Percentiles rank a stretch among this genome's conserved stretches.
Conservation (phyloP, 192 early-diverging fungal species). For the Rhizophagus sp. region DNA sequence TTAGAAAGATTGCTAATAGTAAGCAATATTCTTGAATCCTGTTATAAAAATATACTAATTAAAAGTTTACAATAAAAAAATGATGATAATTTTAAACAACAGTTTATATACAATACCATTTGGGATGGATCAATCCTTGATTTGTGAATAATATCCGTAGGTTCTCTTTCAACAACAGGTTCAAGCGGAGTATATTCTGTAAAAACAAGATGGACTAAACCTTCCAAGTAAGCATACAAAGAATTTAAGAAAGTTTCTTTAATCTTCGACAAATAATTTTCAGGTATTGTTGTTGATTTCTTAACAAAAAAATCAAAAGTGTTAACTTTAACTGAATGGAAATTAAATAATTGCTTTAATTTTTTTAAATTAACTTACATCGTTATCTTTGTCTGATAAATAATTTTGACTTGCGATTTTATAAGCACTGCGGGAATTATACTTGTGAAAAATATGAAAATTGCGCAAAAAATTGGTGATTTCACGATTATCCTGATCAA, state of each 20-base stretch:
- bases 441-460: slow-evolving; percentile 70
- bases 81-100: background rate
- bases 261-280: slow-evolving; percentile 59
- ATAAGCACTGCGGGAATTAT: slow-evolving; percentile 62
- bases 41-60: slow-evolving; percentile 12
- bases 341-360: background rate
- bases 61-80: slow-evolving; percentile 23
- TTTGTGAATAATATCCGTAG: slow-evolving; percentile 10
- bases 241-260: slow-evolving; percentile 67
- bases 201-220: slow-evolving; percentile 71
- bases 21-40: slow-evolving; percentile 74
- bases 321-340: background rate
- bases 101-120: slow-evolving; percentile 32
- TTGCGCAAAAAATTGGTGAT: slow-evolving; percentile 64
- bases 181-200: slow-evolving; percentile 45
- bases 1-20: slow-evolving; percentile 84
- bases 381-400: slow-evolving; percentile 41
- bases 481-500: slow-evolving; percentile 60
- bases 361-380: background rate
- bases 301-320: slow-evolving; percentile 38
- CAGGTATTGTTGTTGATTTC: slow-evolving; percentile 47
- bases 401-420: slow-evolving; percentile 55
- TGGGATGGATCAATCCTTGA: slow-evolving; percentile 37
- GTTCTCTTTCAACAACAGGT: slow-evolving; percentile 30
- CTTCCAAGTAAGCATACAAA: slow-evolving; percentile 77